Conservation (phyloP, 23 red algal genomes). For the Gracilaria vermiculophylla region DNA sequence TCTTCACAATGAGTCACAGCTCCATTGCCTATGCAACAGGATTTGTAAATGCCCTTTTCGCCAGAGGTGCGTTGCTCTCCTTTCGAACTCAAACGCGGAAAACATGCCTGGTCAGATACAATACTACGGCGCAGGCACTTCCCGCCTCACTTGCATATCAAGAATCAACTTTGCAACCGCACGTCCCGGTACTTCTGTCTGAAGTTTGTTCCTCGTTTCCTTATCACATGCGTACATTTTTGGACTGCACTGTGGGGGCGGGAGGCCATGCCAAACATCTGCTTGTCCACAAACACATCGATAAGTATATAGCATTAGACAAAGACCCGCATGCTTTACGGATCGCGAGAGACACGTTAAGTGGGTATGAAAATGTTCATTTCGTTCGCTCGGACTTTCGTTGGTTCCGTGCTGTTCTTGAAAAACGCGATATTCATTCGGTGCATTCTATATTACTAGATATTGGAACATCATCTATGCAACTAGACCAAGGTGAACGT, state of each 20-base stretch:
- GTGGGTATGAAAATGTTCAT: not conserved
- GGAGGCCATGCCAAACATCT: constrained; percentile 81
- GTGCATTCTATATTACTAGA: constrained; percentile 86
- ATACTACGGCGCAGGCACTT: not conserved
- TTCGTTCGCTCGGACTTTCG: constrained; percentile 83
- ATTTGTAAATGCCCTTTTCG: not conserved
- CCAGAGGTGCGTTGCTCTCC: not conserved
- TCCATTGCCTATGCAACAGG: not conserved
- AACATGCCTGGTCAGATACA: not conserved
- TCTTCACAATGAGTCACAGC: not conserved
- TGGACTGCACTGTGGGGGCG: constrained; percentile 94
- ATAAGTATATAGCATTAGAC: constrained; percentile 81
- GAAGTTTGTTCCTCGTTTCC: constrained; percentile 47
- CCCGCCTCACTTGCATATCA: not conserved
- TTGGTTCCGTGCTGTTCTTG: constrained; percentile 21
- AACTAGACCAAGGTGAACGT: constrained; percentile 74
- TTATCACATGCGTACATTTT: constrained; percentile 29
- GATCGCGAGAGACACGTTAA: constrained; percentile 26
- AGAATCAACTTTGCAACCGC: not conserved
- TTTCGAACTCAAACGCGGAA: not conserved
- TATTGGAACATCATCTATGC: constrained; percentile 92
- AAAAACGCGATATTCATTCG: not conserved
- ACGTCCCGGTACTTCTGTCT: constrained; percentile 63
- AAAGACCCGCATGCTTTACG: constrained; percentile 72
- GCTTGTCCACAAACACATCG: constrained; percentile 21